phyloP scores from a whole-genome alignment of 1,284 basidiomycete genomes.

The Cystobasidium slooffiae region DNA sequence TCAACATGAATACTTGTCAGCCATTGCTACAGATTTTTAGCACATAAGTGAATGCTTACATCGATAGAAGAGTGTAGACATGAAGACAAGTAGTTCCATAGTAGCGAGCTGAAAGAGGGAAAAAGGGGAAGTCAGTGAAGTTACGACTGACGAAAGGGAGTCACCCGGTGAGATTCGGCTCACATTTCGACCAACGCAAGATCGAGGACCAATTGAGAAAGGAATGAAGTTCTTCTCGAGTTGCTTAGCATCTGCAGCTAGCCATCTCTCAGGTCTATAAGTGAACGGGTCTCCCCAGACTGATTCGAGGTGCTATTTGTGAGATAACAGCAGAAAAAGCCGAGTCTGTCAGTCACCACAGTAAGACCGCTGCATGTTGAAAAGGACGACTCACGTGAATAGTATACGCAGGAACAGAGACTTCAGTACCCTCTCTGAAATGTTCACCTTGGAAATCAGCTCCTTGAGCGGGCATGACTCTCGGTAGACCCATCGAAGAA shows the following conservation, averaged over 20 bases:
- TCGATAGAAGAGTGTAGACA: constrained; percentile 71
- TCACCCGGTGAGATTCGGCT: constrained; percentile 1
- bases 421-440: constrained; percentile 74
- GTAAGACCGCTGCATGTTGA: constrained; percentile 46
- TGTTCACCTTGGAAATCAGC: constrained; percentile 65
- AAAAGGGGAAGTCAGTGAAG: constrained; percentile 63
- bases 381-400: neutral
- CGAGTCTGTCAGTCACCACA: neutral
- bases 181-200: constrained; percentile 54
- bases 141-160: neutral
- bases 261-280: constrained; percentile 72
- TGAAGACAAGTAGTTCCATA: constrained; percentile 73
- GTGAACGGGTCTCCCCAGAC: constrained; percentile 73
- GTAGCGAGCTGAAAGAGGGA: constrained; percentile 68
- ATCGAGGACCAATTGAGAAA: constrained; percentile 64
- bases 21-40: neutral
- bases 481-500: constrained; percentile 75
- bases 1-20: neutral
- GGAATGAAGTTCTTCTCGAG: constrained; percentile 70
- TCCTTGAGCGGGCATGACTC: constrained; percentile 68
- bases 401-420: constrained; percentile 15
- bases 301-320: constrained; percentile 65
- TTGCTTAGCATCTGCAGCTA: constrained; percentile 68
- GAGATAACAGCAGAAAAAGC: neutral
- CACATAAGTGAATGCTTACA: constrained; percentile 55